Percentiles rank a stretch among this genome's conserved stretches.
Evolutionary conservation across 805 yeast genomes (phyloP).

Genomic region (Candida gorgasii): DNA sequence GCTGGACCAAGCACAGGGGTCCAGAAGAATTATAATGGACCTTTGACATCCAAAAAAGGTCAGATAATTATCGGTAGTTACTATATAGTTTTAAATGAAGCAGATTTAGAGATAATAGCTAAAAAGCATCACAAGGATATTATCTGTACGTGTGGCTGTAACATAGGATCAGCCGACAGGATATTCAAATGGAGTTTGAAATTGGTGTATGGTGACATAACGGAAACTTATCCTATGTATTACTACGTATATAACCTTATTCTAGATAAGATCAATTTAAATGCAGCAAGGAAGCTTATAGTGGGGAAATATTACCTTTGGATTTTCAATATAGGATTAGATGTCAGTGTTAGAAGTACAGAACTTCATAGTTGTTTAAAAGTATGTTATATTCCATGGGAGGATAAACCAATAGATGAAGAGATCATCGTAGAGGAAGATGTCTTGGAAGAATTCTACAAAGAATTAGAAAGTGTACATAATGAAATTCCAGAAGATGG

Average conservation of each 20-base stretch:
- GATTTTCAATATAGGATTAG: slow-evolving; percentile 38
- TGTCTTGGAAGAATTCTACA: slow-evolving; percentile 18
- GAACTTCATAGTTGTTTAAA: slow-evolving; percentile 28
- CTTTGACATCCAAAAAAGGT: slow-evolving; percentile 43
- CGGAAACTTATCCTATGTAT: slow-evolving; percentile 35
- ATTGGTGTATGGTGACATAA: slow-evolving; percentile 21
- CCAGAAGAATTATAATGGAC: slow-evolving; percentile 37
- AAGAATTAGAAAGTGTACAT: slow-evolving; percentile 19
- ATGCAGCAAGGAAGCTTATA: slow-evolving; percentile 36
- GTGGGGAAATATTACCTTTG: slow-evolving; percentile 26
- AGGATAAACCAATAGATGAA: slow-evolving; percentile 19
- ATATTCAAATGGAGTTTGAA: slow-evolving; percentile 60
- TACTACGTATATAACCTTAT: slow-evolving; percentile 39
- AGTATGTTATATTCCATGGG: slow-evolving; percentile 23
- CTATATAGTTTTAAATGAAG: slow-evolving; percentile 42
- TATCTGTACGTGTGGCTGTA: slow-evolving; percentile 39
- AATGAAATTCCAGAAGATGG: slow-evolving; percentile 10
- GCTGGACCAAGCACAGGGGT: slow-evolving; percentile 16
- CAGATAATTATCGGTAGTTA: slow-evolving; percentile 56
- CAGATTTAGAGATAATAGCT: neutral
- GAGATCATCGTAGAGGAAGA: slow-evolving; percentile 16
- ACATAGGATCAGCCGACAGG: slow-evolving; percentile 39
- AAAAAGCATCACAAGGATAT: slow-evolving; percentile 13
- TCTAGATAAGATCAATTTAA: slow-evolving; percentile 40
- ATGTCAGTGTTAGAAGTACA: slow-evolving; percentile 22